A percentile compares a stretch with the other conserved stretches of the same genome.
These are phyloP conservation scores for Aspergillus persii DNA, from an alignment of 2,329 filamentous ascomycete genomes.

Conservation along the genomic window DNA sequence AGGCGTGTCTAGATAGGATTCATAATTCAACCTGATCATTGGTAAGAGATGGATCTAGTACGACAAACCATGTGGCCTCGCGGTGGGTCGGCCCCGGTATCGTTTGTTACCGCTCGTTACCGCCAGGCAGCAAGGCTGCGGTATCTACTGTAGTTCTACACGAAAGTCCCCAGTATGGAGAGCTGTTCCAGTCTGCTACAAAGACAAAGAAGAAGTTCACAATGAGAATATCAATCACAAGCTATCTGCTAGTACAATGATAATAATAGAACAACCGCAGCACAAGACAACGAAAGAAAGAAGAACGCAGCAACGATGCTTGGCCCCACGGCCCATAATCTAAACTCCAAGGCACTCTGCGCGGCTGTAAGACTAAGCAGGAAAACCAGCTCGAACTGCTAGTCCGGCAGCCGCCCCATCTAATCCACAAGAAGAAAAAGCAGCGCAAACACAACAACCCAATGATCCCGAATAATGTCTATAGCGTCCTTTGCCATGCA, in stretches of 20 bases:
- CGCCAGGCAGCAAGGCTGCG: neutral
- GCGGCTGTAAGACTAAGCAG: conserved; percentile 10
- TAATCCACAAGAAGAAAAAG: neutral
- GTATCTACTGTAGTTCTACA: neutral
- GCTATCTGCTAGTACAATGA: neutral
- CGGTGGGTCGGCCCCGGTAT: neutral
- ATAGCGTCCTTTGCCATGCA: neutral
- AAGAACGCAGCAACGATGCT: neutral
- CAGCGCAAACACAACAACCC: conserved; percentile 12
- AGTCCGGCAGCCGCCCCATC: conserved; percentile 11
- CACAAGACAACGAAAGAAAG: neutral
- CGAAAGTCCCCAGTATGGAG: too few relatives aligned
- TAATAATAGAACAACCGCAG: neutral
- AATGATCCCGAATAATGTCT: conserved; percentile 6
- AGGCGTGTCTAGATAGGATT: neutral
- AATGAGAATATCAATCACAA: neutral
- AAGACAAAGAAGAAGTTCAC: neutral
- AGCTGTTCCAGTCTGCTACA: neutral
- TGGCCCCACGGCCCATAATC: conserved; percentile 7
- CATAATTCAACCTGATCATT: neutral
- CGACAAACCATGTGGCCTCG: neutral
- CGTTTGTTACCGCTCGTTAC: neutral
- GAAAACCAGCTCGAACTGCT: conserved; percentile 6
- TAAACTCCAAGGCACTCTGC: conserved; percentile 11
- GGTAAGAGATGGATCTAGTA: neutral